These are phyloP conservation scores for Spergularia marina DNA, from an alignment of 148 eudicot genomes.

Conservation along the genomic window DNA sequence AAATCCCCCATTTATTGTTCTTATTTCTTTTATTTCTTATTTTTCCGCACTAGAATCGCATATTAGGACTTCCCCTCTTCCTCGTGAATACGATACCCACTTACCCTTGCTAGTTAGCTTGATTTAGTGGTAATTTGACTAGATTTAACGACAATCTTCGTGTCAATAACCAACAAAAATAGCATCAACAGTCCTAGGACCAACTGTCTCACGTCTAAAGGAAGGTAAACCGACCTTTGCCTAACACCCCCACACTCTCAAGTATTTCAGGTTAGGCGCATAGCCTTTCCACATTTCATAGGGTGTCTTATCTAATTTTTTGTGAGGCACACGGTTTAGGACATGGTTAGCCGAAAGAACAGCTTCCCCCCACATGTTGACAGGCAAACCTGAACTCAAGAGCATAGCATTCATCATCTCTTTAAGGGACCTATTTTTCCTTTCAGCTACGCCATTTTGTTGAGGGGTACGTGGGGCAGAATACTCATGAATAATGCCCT, in stretches of 20 bases:
- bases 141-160: too few relatives aligned
- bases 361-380: neutral
- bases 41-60: too few relatives aligned
- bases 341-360: neutral
- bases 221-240: neutral
- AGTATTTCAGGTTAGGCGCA: neutral
- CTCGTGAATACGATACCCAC: too few relatives aligned
- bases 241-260: slow-evolving; percentile 1
- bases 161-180: too few relatives aligned
- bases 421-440: slow-evolving; percentile 5
- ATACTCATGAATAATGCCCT: neutral
- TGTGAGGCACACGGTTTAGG: neutral
- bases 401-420: slow-evolving; percentile 10
- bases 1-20: too few relatives aligned
- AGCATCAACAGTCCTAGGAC: neutral
- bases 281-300: neutral
- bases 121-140: too few relatives aligned
- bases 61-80: too few relatives aligned
- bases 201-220: neutral
- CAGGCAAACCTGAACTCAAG: neutral
- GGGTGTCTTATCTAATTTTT: neutral
- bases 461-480: neutral
- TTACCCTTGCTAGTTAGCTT: too few relatives aligned
- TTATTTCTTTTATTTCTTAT: too few relatives aligned
- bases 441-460: neutral